Percentiles rank a stretch among this genome's conserved stretches.
These are phyloP conservation scores for Naganishia albida DNA, from an alignment of 1,284 basidiomycete species.

Conservation along the genomic window DNA sequence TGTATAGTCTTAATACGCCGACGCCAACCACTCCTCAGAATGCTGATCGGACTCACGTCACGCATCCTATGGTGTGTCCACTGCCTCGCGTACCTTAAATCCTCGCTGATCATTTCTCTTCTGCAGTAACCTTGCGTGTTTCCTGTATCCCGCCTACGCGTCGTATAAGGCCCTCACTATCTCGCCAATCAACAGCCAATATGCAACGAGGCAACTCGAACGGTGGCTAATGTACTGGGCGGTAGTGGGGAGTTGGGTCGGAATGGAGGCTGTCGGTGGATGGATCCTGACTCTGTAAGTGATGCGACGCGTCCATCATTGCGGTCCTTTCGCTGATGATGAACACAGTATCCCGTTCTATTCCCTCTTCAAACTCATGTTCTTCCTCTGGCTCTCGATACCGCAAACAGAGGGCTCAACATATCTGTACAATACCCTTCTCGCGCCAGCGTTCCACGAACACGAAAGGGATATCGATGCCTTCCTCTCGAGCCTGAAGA, in stretches of 20 bases:
- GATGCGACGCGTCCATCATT: not conserved
- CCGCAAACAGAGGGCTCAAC: slow-evolving; percentile 76
- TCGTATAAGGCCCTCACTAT: slow-evolving; percentile 57
- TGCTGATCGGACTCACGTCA: slow-evolving; percentile 23
- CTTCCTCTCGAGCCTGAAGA: slow-evolving; percentile 56
- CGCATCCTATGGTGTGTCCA: slow-evolving; percentile 11
- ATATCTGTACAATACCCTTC: slow-evolving; percentile 66
- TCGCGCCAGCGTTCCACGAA: slow-evolving; percentile 66
- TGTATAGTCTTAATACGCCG: not conserved
- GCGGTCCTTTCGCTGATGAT: slow-evolving; percentile 12
- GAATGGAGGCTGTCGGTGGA: slow-evolving; percentile 68
- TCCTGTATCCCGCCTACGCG: slow-evolving; percentile 55
- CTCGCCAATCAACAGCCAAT: slow-evolving; percentile 59
- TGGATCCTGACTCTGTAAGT: slow-evolving; percentile 71
- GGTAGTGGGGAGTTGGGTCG: slow-evolving; percentile 64
- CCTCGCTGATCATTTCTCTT: not conserved
- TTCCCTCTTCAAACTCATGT: slow-evolving; percentile 68
- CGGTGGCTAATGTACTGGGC: slow-evolving; percentile 58
- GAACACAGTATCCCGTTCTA: slow-evolving; percentile 73
- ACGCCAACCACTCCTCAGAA: not conserved
- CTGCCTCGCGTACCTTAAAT: not conserved
- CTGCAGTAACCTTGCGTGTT: slow-evolving; percentile 45
- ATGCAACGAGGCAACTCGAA: slow-evolving; percentile 59
- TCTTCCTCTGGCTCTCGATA: slow-evolving; percentile 71
- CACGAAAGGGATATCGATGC: slow-evolving; percentile 70